Percentiles rank a stretch among this genome's conserved stretches.
Evolutionary conservation across 2,329 filamentous ascomycete species (phyloP).

Genomic region (Triangularia setosa): DNA sequence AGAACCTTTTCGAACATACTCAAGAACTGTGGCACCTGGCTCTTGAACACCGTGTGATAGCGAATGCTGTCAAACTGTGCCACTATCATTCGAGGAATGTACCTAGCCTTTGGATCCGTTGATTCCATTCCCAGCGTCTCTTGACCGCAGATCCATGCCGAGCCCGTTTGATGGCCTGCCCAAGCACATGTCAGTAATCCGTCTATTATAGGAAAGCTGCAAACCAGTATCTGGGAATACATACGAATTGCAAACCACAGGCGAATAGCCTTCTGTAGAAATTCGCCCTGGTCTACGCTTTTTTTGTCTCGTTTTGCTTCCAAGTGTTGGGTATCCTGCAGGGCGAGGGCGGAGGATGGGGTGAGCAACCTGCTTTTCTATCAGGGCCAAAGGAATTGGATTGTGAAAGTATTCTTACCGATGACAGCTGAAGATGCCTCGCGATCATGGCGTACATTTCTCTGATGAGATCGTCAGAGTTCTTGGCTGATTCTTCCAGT

Average conservation of each 20-base stretch:
- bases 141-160: slow-evolving; percentile 39
- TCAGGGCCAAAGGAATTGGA: neutral
- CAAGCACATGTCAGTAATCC: neutral
- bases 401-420: slow-evolving; percentile 10
- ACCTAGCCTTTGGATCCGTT: slow-evolving; percentile 34
- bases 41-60: slow-evolving; percentile 34
- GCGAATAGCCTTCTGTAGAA: slow-evolving; percentile 40
- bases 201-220: neutral
- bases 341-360: too few species aligned
- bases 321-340: neutral
- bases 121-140: slow-evolving; percentile 40
- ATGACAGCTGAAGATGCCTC: slow-evolving; percentile 21
- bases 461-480: slow-evolving; percentile 27
- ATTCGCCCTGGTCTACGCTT: slow-evolving; percentile 25
- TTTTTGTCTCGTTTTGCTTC: slow-evolving; percentile 19
- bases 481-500: slow-evolving; percentile 28
- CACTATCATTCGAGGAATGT: slow-evolving; percentile 41
- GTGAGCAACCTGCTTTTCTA: neutral
- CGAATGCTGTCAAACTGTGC: slow-evolving; percentile 45
- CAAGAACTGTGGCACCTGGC: neutral
- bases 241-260: slow-evolving; percentile 47
- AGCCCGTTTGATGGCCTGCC: slow-evolving; percentile 44
- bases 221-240: slow-evolving; percentile 22
- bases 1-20: slow-evolving; percentile 35
- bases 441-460: slow-evolving; percentile 30